Conservation (phyloP, 768 basidiomycete species). For the Tricholoma saponaceum region DNA sequence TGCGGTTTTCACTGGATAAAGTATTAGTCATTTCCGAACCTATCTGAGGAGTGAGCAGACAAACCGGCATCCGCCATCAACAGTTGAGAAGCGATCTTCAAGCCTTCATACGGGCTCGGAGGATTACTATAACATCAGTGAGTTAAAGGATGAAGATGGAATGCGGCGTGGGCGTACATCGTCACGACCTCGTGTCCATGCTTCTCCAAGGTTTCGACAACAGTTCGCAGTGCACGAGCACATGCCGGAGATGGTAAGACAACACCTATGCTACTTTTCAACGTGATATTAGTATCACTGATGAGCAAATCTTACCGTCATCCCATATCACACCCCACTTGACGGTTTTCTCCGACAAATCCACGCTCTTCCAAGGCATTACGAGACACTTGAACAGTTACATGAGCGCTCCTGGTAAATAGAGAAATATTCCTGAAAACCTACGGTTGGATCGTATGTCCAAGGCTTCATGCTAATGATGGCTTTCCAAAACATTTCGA, state of each 20-base stretch:
- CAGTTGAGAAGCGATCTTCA: conserved; percentile 49
- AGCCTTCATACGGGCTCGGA: conserved; percentile 47
- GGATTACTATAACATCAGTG: conserved; percentile 25
- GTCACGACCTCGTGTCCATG: conserved; percentile 47
- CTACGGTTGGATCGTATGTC: conserved; percentile 54
- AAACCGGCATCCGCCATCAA: conserved; percentile 47
- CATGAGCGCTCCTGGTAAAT: conserved; percentile 8
- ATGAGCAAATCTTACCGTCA: conserved; percentile 40
- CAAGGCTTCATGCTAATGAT: conserved; percentile 60
- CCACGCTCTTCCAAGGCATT: conserved; percentile 35
- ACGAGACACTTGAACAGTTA: conserved; percentile 29
- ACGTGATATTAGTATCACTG: conserved; percentile 10
- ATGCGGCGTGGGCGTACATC: conserved; percentile 30
- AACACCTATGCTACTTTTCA: conserved; percentile 34
- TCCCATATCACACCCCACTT: conserved; percentile 63
- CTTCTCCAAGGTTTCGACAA: conserved; percentile 38
- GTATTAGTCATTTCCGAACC: neutral
- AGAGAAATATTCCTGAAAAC: conserved; percentile 15
- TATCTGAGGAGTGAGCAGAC: neutral
- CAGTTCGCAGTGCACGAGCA: conserved; percentile 44
- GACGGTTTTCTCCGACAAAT: conserved; percentile 26
- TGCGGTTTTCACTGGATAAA: conserved; percentile 19
- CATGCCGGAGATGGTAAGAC: conserved; percentile 59
- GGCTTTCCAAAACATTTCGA: conserved; percentile 61
- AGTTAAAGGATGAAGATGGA: neutral